A percentile compares a stretch with the other conserved stretches of the same genome.
Conservation (phyloP, 441 rosid species). For the Erodium trifolium region DNA sequence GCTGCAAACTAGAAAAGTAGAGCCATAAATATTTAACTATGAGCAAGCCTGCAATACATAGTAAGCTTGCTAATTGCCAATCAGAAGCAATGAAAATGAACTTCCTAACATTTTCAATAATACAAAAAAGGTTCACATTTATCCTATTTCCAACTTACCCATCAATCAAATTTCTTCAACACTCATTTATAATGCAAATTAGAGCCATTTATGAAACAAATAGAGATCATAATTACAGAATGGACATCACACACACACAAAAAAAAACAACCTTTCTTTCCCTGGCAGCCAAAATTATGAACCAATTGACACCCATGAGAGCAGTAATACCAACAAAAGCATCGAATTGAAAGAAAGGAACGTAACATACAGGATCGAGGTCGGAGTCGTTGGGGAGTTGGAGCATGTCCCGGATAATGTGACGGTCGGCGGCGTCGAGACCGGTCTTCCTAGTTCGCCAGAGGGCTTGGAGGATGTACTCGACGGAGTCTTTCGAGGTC, state of each 20-base stretch:
- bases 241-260: too few relatives aligned
- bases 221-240: too few relatives aligned
- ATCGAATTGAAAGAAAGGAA: background rate
- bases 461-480: constrained; percentile 51
- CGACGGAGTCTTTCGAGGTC: constrained; percentile 54
- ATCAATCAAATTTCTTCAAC: background rate
- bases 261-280: too few relatives aligned
- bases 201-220: background rate
- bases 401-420: constrained; percentile 40
- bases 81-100: background rate
- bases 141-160: background rate
- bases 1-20: constrained; percentile 27
- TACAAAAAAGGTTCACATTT: background rate
- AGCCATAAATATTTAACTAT: background rate
- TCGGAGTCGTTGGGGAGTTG: constrained; percentile 47
- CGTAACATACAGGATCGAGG: constrained; percentile 48
- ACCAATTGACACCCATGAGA: background rate
- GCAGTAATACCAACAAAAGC: background rate
- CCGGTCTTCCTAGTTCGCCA: constrained; percentile 56
- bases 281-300: too few relatives aligned
- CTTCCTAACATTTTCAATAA: background rate
- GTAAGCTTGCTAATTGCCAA: background rate
- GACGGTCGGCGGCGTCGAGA: constrained; percentile 45
- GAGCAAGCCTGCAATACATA: too few relatives aligned
- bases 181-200: background rate